phyloP scores from a whole-genome alignment of 768 basidiomycete species.

The Amanita rubescens region DNA sequence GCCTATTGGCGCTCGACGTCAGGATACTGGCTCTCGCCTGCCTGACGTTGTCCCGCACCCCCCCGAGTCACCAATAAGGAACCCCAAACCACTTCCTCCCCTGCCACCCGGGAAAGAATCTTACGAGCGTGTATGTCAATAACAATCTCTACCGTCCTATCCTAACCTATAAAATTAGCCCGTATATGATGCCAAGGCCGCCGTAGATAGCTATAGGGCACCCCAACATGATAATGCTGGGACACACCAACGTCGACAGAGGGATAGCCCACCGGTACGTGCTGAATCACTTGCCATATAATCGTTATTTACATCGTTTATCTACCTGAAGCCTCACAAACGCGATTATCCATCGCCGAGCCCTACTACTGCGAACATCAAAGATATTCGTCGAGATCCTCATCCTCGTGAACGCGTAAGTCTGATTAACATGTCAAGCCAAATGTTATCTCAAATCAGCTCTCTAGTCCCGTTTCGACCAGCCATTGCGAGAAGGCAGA shows the following conservation, averaged over 20 bases:
- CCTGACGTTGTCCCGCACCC: conserved; percentile 1
- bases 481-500: neutral
- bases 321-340: neutral
- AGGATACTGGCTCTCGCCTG: conserved; percentile 7
- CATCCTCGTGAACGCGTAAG: conserved; percentile 1
- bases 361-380: neutral
- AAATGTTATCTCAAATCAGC: neutral
- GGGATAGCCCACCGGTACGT: conserved; percentile 13
- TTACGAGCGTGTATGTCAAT: conserved; percentile 20
- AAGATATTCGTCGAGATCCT: neutral
- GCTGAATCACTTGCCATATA: too few relatives aligned
- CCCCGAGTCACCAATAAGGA: neutral
- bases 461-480: conserved; percentile 3
- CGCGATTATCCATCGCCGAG: neutral
- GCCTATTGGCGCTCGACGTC: conserved; percentile 27
- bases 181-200: conserved; percentile 3
- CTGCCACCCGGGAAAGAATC: conserved; percentile 17
- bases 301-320: neutral
- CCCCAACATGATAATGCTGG: conserved; percentile 8
- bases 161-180: conserved; percentile 5
- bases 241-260: conserved; percentile 7
- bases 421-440: neutral
- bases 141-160: neutral
- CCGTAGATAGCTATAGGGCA: conserved; percentile 12
- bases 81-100: conserved; percentile 13